These are phyloP conservation scores for Solanum piurae DNA, from an alignment of 257 asterid genomes.

Conservation along the genomic window DNA sequence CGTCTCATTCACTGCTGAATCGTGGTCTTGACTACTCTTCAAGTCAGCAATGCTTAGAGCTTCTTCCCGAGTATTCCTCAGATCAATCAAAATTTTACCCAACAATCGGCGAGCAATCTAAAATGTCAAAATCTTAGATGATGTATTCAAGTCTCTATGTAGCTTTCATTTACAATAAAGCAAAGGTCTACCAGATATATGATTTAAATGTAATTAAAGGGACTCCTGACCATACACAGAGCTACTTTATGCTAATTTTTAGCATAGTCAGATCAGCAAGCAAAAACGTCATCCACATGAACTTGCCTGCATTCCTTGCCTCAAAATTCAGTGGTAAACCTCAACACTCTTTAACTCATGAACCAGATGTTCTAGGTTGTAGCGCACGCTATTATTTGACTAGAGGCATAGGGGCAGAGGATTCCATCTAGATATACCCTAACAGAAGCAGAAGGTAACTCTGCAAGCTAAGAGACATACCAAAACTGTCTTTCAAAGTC, in stretches of 20 bases:
- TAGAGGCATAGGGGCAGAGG: neutral
- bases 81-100: conserved; percentile 82
- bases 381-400: neutral
- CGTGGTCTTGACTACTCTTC: conserved; percentile 48
- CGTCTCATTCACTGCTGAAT: conserved; percentile 15
- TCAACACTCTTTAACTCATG: neutral
- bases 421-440: neutral
- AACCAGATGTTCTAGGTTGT: neutral
- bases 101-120: conserved; percentile 87
- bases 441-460: neutral
- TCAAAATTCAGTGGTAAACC: neutral
- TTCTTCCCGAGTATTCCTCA: conserved; percentile 84
- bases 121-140: conserved; percentile 2
- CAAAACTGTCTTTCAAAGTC: neutral
- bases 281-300: neutral
- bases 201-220: neutral
- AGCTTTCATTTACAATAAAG: neutral
- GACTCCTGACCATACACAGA: neutral
- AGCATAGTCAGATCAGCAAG: neutral
- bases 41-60: conserved; percentile 75
- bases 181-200: neutral
- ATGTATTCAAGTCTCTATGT: neutral
- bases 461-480: neutral
- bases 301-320: neutral
- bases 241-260: neutral